A percentile compares a stretch with the other conserved stretches of the same genome.
These are phyloP conservation scores for Gentiana dahurica DNA, from an alignment of 257 asterid species.

Conservation along the genomic window DNA sequence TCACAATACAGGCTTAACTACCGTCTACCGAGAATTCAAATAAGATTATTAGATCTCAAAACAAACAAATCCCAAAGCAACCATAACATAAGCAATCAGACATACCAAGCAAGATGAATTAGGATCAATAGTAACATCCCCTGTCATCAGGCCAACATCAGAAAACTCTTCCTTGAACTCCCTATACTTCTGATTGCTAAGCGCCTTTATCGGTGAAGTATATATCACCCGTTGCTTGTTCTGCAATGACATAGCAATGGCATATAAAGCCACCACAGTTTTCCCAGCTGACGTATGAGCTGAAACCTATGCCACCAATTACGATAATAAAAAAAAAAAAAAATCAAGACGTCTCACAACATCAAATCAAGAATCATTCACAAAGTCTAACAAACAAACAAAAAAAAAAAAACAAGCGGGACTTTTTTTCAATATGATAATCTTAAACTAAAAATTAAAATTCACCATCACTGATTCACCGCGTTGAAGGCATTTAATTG, in stretches of 20 bases:
- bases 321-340: neutral
- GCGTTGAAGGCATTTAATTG: conserved; percentile 60
- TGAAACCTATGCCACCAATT: conserved; percentile 45
- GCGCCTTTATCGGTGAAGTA: conserved; percentile 94
- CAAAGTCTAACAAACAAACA: too few species aligned
- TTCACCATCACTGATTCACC: conserved; percentile 93
- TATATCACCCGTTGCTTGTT: conserved; percentile 83
- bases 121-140: conserved; percentile 95
- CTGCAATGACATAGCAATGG: conserved; percentile 81
- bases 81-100: conserved; percentile 10
- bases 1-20: conserved; percentile 10
- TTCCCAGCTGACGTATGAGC: conserved; percentile 98
- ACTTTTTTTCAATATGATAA: neutral
- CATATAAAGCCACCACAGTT: conserved; percentile 90
- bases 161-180: conserved; percentile 98
- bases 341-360: too few species aligned
- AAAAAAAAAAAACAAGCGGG: too few species aligned
- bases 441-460: neutral
- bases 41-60: neutral
- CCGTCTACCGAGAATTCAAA: neutral
- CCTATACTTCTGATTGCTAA: conserved; percentile 91
- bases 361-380: too few species aligned
- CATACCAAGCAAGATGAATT: conserved; percentile 96
- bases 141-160: conserved; percentile 98
- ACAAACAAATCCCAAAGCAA: neutral